phyloP scores from a whole-genome alignment of 257 asterid species.

The Scutellaria minor region DNA sequence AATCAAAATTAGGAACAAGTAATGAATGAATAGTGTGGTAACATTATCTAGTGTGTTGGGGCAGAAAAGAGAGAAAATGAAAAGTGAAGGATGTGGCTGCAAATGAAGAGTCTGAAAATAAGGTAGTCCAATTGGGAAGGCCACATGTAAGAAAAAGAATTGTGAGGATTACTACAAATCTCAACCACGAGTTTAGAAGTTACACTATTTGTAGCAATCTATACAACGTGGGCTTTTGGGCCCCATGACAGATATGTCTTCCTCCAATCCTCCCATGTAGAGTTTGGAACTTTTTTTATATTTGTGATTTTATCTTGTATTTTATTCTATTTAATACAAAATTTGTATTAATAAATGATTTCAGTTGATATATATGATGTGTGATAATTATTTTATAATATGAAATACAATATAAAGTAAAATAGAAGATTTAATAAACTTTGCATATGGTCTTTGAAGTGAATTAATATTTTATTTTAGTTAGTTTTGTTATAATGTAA shows the following conservation, averaged over 20 bases:
- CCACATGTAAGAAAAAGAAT: conserved; percentile 10
- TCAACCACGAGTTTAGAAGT: conserved; percentile 41
- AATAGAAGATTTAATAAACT: too few species aligned
- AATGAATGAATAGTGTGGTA: conserved; percentile 6
- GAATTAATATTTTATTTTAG: too few species aligned
- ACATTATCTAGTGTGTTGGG: conserved; percentile 2
- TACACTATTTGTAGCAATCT: conserved; percentile 23
- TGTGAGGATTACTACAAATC: conserved; percentile 33
- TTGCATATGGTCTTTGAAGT: too few species aligned
- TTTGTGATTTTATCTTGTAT: neutral
- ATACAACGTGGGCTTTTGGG: conserved; percentile 28
- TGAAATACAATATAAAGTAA: too few species aligned
- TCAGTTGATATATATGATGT: too few species aligned
- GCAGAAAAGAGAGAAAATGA: neutral
- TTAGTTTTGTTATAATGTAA: too few species aligned
- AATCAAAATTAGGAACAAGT: neutral
- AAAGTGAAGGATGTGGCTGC: conserved; percentile 33
- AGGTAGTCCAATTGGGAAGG: conserved; percentile 23
- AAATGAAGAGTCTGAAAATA: conserved; percentile 20
- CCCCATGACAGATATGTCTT: conserved; percentile 6
- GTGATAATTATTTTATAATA: too few species aligned
- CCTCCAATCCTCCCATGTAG: neutral
- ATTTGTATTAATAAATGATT: too few species aligned
- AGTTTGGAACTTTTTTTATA: neutral
- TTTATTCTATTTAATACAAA: too few species aligned